phyloP scores from a whole-genome alignment of 345 rosid species.

The Moringa oleifera region DNA sequence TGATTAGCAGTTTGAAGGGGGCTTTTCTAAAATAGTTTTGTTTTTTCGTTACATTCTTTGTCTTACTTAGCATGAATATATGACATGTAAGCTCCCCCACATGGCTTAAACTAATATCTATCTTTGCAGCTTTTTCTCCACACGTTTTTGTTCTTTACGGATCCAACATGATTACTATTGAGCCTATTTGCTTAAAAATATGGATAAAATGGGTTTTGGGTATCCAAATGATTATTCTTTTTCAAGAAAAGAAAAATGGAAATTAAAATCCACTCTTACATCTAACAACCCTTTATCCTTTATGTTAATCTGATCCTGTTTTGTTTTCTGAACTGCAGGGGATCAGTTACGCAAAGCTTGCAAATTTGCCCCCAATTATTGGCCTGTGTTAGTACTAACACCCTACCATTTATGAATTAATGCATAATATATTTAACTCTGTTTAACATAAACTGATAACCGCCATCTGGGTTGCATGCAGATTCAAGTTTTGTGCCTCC shows the following conservation, averaged over 20 bases:
- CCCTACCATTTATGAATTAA: too few relatives aligned
- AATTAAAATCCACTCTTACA: too few relatives aligned
- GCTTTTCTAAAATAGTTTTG: slow-evolving; percentile 11
- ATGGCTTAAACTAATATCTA: too few relatives aligned
- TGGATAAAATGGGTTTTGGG: too few relatives aligned
- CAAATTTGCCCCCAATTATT: slow-evolving; percentile 63
- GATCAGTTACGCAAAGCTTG: slow-evolving; percentile 82
- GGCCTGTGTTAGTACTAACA: slow-evolving; percentile 52
- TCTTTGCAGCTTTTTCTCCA: too few relatives aligned
- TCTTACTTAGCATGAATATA: background rate
- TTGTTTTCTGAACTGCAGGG: slow-evolving; percentile 42
- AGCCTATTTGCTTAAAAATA: background rate
- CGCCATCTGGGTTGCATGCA: slow-evolving; percentile 23
- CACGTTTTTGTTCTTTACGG: too few relatives aligned
- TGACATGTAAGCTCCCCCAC: background rate
- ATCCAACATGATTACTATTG: background rate
- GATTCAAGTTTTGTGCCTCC: slow-evolving; percentile 90
- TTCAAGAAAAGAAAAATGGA: too few relatives aligned
- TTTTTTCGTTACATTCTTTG: background rate
- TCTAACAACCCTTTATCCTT: background rate
- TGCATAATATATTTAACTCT: too few relatives aligned
- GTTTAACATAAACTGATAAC: too few relatives aligned
- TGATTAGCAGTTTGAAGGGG: background rate
- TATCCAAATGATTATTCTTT: too few relatives aligned
- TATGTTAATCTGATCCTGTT: slow-evolving; percentile 4